Evolutionary conservation across 257 asterid species (phyloP).

Genomic region (Nicotiana noctiflora): DNA sequence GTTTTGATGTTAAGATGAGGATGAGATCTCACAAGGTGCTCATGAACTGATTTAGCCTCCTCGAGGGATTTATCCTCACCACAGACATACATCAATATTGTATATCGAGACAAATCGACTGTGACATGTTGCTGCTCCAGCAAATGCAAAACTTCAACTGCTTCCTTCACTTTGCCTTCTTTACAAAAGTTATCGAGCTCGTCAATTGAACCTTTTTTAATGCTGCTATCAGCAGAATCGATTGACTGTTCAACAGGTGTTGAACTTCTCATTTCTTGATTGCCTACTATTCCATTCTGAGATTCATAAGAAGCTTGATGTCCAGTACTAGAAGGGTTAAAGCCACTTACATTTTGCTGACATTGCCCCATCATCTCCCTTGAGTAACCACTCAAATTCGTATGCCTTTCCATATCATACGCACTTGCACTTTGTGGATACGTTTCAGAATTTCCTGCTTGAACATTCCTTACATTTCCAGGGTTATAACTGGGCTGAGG

Average conservation of each 20-base stretch:
- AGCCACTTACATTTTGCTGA: constrained; percentile 19
- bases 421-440: constrained; percentile 7
- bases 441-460: constrained; percentile 15
- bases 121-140: constrained; percentile 36
- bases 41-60: constrained; percentile 56
- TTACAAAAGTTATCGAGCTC: constrained; percentile 48
- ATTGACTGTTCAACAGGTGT: constrained; percentile 15
- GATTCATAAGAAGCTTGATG: constrained; percentile 15
- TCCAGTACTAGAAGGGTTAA: constrained; percentile 18
- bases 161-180: constrained; percentile 55
- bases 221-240: constrained; percentile 20
- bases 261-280: constrained; percentile 15
- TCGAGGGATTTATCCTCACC: constrained; percentile 54
- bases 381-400: not conserved
- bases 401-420: not conserved
- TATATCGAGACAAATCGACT: constrained; percentile 51
- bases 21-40: constrained; percentile 43
- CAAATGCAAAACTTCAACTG: constrained; percentile 40
- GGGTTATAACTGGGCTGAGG: constrained; percentile 13
- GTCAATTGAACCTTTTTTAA: constrained; percentile 24
- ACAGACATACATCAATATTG: constrained; percentile 49
- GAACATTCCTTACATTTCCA: constrained; percentile 15
- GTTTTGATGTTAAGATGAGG: constrained; percentile 41
- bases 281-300: constrained; percentile 16
- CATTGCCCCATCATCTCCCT: not conserved